Base-by-base conservation (phyloP, 2,329 filamentous ascomycete genomes). In the Curvularia eragrostidis region DNA sequence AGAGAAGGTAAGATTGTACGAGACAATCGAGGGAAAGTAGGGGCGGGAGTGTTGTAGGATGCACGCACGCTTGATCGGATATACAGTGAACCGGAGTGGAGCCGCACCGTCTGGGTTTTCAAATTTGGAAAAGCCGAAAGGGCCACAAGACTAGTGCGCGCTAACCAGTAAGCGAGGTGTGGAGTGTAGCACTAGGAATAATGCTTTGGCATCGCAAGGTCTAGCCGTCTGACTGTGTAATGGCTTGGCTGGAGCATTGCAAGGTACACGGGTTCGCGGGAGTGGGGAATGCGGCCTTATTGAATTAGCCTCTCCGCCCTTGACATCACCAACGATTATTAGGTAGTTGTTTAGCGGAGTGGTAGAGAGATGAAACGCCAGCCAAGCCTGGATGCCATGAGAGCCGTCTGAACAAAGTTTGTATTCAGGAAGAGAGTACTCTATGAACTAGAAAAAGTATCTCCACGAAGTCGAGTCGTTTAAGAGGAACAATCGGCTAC, bases 151-250 rank as follows among this genome's bases (percentile, higher is more conserved):
- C 63, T 64, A 66, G 63, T 64, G 63, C 55, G 63, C 63, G 54
- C 63, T 66, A 66, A 47, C 42, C 59, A 56, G 50, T 64, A 66
- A 66, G 63, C 63, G 63, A 66, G 56, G 24, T 48, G 30, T 48
- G 38, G 44, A 30, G 24, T 24, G 54, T 48, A 56, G 30, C 52
- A 55, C 52, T 48, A 52, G 44, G 43, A 34, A 32, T 49, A 51
- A 41, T 36, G 34, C 42, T 48, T 34, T 19, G 48, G 19, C 42
- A 47, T 48, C 24, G 30, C 30, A 39, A 30, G 36, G 43, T 28
- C 30, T 44, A 52, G 39, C 30, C 28, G 19, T 52, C 24, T 28
- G 5, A 36, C 10, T 38, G 24, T 18, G 47, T 21, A 26, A 34
- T 13, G 12, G 10, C 28, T 12, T 39, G 30, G n/a, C 39, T 18